Percentiles rank a stretch among this genome's conserved stretches.
Conservation (phyloP, 305 asterid species). For the Stenogyne calaminthoides region DNA sequence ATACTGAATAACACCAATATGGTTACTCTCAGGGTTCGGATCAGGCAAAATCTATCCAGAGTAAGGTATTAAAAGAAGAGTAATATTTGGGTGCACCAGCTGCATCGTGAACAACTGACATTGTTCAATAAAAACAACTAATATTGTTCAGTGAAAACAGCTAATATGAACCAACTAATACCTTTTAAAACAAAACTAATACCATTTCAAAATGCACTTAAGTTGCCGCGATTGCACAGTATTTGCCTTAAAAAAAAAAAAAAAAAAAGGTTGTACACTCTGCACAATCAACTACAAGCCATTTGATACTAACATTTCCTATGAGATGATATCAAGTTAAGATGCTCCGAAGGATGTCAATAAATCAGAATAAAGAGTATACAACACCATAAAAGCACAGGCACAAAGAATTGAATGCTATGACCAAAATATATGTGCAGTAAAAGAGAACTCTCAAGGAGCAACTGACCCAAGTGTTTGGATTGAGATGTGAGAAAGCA, state of each 20-base stretch:
- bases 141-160: no score
- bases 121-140: no score
- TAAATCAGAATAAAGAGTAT: slow-evolving; percentile 14
- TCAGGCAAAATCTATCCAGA: neutral
- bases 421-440: slow-evolving; percentile 1
- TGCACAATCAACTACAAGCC: slow-evolving; percentile 8
- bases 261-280: neutral
- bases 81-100: no score
- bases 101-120: no score
- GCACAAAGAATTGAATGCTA: neutral
- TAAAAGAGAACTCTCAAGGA: slow-evolving; percentile 4
- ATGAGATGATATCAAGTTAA: neutral
- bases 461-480: slow-evolving; percentile 11
- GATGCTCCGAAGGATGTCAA: slow-evolving; percentile 1
- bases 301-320: neutral
- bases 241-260: no score
- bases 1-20: neutral
- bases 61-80: neutral
- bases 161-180: no score
- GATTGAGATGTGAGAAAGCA: neutral
- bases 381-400: neutral
- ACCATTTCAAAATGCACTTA: no score
- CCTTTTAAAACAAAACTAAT: no score
- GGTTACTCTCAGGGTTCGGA: neutral
- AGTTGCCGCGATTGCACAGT: no score